A percentile compares a stretch with the other conserved stretches of the same genome.
Evolutionary conservation across 805 yeast genomes (phyloP).

Genomic region (Zygosaccharomyces rouxii): DNA sequence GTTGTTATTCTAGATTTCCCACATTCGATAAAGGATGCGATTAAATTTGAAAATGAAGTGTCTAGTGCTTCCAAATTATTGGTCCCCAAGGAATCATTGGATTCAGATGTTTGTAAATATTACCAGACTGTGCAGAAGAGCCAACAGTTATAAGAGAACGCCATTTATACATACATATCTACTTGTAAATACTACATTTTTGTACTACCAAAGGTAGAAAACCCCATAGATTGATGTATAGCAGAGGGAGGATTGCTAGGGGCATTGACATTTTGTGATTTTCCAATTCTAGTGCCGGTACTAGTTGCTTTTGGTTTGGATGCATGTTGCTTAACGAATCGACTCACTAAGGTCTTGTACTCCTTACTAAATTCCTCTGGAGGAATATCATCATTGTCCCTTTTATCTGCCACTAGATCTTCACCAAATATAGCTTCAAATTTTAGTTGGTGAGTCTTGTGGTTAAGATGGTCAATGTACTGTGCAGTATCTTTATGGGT

Average conservation of each 20-base stretch:
- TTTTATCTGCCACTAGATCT: conserved; percentile 27
- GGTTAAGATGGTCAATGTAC: conserved; percentile 77
- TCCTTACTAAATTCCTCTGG: conserved; percentile 45
- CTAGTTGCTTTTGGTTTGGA: conserved; percentile 40
- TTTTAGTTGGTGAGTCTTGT: conserved; percentile 56
- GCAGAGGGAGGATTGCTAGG: conserved; percentile 9
- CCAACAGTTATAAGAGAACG: conserved; percentile 11
- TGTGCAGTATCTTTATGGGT: conserved; percentile 81
- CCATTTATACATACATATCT: background rate
- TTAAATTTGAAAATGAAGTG: conserved; percentile 68
- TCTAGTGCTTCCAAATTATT: conserved; percentile 43
- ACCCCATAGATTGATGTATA: conserved; percentile 49
- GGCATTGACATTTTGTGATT: conserved; percentile 1
- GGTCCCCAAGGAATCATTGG: conserved; percentile 24
- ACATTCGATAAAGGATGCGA: conserved; percentile 56
- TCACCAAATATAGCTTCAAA: conserved; percentile 36
- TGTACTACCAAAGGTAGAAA: conserved; percentile 49
- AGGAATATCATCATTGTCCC: conserved; percentile 42
- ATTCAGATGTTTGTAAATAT: conserved; percentile 52
- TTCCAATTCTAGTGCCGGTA: conserved; percentile 24
- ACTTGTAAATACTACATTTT: conserved; percentile 32
- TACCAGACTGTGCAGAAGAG: conserved; percentile 63
- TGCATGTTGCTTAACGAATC: conserved; percentile 33
- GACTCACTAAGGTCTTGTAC: conserved; percentile 36
- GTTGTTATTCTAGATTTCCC: conserved; percentile 59